These are phyloP conservation scores for Fagopyrum tataricum DNA, from an alignment of 148 eudicot genomes.

Conservation along the genomic window DNA sequence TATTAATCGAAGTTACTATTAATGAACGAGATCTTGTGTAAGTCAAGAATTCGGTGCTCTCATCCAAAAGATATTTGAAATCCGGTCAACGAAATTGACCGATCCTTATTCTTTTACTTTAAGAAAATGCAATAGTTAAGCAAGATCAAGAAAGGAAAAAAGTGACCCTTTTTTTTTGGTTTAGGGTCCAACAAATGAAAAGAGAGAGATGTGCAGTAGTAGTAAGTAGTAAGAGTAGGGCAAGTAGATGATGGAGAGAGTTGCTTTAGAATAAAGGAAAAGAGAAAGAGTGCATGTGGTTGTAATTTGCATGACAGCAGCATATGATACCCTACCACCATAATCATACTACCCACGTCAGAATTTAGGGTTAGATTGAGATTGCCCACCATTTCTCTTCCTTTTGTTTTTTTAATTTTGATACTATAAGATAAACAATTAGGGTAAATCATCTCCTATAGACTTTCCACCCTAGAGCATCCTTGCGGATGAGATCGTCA, in stretches of 20 bases:
- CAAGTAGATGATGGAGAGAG: background rate
- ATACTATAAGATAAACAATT: too few relatives aligned
- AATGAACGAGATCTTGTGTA: background rate
- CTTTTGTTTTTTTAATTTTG: too few relatives aligned
- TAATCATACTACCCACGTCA: background rate
- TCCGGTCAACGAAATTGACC: too few relatives aligned
- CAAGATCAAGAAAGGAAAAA: background rate
- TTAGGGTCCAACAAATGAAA: constrained; percentile 4
- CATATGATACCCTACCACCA: constrained; percentile 6
- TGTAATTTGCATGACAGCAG: background rate
- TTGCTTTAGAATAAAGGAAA: constrained; percentile 1
- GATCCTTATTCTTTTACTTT: too few relatives aligned
- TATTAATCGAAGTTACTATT: background rate
- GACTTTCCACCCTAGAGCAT: too few relatives aligned
- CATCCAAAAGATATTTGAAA: too few relatives aligned
- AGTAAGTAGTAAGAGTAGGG: background rate
- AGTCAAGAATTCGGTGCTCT: too few relatives aligned
- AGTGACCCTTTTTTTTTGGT: background rate
- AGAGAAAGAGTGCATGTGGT: constrained; percentile 1
- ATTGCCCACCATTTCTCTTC: background rate
- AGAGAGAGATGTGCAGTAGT: background rate
- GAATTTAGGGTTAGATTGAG: background rate
- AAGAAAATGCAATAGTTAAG: background rate
- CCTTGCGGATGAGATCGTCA: too few relatives aligned
- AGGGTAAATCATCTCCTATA: too few relatives aligned